phyloP scores from a whole-genome alignment of 2,329 filamentous ascomycete species.

The Alternaria gansuensis region DNA sequence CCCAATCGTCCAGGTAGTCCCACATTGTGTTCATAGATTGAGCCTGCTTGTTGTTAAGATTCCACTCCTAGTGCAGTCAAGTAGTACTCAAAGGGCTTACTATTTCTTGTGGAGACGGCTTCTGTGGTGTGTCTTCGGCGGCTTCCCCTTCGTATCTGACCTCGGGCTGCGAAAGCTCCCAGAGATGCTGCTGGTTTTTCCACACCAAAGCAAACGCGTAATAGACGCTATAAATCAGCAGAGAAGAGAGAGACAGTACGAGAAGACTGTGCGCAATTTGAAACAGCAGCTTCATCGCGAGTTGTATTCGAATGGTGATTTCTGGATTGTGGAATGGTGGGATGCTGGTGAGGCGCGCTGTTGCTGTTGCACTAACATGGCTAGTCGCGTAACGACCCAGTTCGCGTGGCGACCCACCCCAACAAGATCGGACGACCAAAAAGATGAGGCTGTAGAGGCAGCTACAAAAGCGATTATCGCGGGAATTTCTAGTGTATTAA shows the following conservation, averaged over 20 bases:
- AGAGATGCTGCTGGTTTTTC: constrained; percentile 6
- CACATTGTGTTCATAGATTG: constrained; percentile 30
- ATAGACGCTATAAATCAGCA: constrained; percentile 18
- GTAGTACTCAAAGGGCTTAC: background rate
- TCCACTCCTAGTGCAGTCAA: too few species aligned
- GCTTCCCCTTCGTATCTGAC: background rate
- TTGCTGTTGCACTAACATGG: too few species aligned
- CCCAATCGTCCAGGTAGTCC: constrained; percentile 28
- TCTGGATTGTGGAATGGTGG: background rate
- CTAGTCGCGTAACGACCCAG: too few species aligned
- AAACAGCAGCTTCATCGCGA: constrained; percentile 13
- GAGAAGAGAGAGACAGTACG: constrained; percentile 5
- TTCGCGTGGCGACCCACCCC: too few species aligned
- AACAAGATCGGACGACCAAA: too few species aligned
- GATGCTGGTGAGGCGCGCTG: background rate
- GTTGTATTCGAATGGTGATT: background rate
- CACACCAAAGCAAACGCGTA: constrained; percentile 15
- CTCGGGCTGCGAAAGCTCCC: background rate
- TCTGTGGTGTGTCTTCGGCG: constrained; percentile 5
- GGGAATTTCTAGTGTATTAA: too few species aligned
- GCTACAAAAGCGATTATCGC: too few species aligned
- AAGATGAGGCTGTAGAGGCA: too few species aligned
- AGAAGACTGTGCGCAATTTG: constrained; percentile 16
- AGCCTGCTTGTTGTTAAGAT: constrained; percentile 18
- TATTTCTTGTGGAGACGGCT: constrained; percentile 4